Evolutionary conservation across 108 stramenopile genomes (phyloP).

Genomic region (Poteriospumella lacustris): DNA sequence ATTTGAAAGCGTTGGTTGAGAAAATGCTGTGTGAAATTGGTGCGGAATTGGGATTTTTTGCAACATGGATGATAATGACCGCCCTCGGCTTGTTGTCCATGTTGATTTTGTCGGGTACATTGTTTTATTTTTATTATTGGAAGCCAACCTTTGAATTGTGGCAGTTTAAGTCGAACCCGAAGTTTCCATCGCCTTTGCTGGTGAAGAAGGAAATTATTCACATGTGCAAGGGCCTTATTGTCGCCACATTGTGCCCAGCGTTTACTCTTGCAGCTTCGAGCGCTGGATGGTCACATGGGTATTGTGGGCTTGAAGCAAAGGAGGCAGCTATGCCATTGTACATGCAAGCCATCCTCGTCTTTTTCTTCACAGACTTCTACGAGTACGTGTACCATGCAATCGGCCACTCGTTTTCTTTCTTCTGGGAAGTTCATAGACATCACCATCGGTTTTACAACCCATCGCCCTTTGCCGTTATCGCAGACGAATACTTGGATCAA

Average conservation of each 20-base stretch:
- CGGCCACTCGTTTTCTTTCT: neutral
- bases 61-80: neutral
- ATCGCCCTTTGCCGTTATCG: conserved; percentile 14
- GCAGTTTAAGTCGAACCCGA: neutral
- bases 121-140: neutral
- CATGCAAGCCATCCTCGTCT: neutral
- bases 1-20: no score
- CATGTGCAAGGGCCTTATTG: neutral
- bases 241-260: neutral
- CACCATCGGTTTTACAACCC: conserved; percentile 21
- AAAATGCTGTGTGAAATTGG: conserved; percentile 17
- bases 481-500: conserved; percentile 4
- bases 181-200: neutral
- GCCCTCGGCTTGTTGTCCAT: neutral
- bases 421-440: conserved; percentile 13
- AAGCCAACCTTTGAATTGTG: conserved; percentile 1
- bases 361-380: neutral
- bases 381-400: neutral
- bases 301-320: neutral
- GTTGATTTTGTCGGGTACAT: neutral
- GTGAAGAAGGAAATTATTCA: conserved; percentile 21
- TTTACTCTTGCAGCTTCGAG: neutral
- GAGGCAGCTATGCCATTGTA: neutral
- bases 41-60: neutral
- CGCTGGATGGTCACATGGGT: neutral